Evolutionary conservation across 371 early-diverging fungal genomes (phyloP).

Genomic region (Circinella minor): DNA sequence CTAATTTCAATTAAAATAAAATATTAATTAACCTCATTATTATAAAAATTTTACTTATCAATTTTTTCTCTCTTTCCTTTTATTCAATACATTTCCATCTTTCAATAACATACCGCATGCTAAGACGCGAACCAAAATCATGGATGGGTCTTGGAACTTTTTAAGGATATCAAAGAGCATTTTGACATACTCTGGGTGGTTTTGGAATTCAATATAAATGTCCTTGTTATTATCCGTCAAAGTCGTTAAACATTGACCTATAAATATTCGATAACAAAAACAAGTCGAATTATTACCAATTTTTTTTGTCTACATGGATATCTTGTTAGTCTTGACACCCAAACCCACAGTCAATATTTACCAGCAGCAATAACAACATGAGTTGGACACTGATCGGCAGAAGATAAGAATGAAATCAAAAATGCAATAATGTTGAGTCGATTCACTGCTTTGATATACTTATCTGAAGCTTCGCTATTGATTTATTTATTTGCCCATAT

Average conservation of each 20-base stretch:
- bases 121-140: conserved; percentile 56
- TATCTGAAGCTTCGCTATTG: conserved; percentile 69
- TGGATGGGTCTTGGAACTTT: conserved; percentile 45
- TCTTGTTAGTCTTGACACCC: no score
- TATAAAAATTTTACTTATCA: not conserved
- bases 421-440: conserved; percentile 67
- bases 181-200: conserved; percentile 61
- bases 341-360: conserved; percentile 14
- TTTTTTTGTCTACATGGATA: no score
- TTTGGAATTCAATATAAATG: conserved; percentile 61
- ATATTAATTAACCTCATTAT: not conserved
- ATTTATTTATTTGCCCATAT: not conserved
- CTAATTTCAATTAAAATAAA: conserved; percentile 15
- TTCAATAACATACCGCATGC: conserved; percentile 52
- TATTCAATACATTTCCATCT: not conserved
- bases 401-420: conserved; percentile 68
- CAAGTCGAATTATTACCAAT: no score
- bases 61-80: not conserved
- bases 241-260: conserved; percentile 84
- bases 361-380: conserved; percentile 73
- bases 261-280: not conserved
- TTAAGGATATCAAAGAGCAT: conserved; percentile 53
- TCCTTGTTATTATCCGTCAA: conserved; percentile 82
- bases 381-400: conserved; percentile 65
- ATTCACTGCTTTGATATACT: conserved; percentile 68